Evolutionary conservation across 2,329 filamentous ascomycete genomes (phyloP), one percentile per base, ranked within the genome.

Genomic region (Trichoderma koningii): DNA sequence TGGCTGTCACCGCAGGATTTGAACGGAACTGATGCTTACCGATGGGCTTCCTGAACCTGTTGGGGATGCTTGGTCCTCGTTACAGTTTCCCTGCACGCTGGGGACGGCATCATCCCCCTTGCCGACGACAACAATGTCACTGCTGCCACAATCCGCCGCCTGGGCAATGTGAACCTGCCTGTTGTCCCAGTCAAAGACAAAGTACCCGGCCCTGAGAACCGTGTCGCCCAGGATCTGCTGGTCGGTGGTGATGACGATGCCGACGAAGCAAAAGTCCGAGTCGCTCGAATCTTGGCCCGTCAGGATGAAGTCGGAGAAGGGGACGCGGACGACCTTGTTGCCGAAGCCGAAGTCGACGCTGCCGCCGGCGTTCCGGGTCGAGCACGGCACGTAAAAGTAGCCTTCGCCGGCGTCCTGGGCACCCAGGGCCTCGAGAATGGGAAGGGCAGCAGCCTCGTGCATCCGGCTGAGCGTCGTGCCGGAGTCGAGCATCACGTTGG

Each of bases 391-490:
- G 38, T 71, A 73, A 69, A 78, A 85, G 61, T 78, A 80, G 30
- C 81, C 81, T 9, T 77, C 69, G 7, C 74, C 73, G 59, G 80
- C 77, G 19, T 76, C 72, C 34, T 70, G 42, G 0, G 79, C 81
- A 10, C 76, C 75, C 38, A 86, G 79, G n/a, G 75, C 74, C 3
- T 74, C 68, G 1, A 81, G 77, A 3, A 86, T 76, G 2, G 77
- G 76, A 5, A 69, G 65, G n/a, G 81, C 80, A 7, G 83, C 72
- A 1, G 72, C 48, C 10, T 74, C 68, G 19, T 82, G 82, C 44
- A 86, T 77, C 21, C 80, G 76, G 3, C 75, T 79, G 14, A 85
- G 71, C 0, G 83, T 84, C 1, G 82, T 81, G 59, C 84, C 84
- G 2, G 80, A 82, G 73, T 86, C 84, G 59, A 86, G 76, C 71